A percentile compares a stretch with the other conserved stretches of the same genome.
phyloP scores from a whole-genome alignment of 441 rosid species.

The Rhodomyrtus psidioides region DNA sequence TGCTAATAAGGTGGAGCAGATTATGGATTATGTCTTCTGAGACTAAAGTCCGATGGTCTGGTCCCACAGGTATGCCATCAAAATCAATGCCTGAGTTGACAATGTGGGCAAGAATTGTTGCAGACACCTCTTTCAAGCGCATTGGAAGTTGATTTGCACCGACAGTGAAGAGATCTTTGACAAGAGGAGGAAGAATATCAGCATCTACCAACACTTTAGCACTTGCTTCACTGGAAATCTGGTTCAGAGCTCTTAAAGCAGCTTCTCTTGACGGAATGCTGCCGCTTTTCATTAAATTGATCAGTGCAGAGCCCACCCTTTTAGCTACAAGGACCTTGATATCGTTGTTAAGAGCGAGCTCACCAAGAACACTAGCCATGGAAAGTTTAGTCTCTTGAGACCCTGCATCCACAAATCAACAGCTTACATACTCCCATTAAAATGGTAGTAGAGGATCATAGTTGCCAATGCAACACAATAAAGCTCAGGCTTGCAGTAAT shows the following conservation, averaged over 20 bases:
- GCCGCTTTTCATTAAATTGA: constrained; percentile 68
- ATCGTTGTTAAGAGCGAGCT: constrained; percentile 71
- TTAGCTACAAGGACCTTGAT: constrained; percentile 76
- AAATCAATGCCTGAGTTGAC: constrained; percentile 74
- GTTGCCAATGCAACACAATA: not conserved
- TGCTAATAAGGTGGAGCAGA: constrained; percentile 79
- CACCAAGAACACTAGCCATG: constrained; percentile 88
- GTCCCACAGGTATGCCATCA: constrained; percentile 53
- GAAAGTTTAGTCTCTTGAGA: constrained; percentile 73
- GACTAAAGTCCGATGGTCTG: constrained; percentile 66
- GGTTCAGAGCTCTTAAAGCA: constrained; percentile 81
- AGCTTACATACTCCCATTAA: not conserved
- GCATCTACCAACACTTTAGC: constrained; percentile 70
- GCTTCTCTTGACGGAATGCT: constrained; percentile 68
- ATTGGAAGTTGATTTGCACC: constrained; percentile 71
- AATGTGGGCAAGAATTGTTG: constrained; percentile 88
- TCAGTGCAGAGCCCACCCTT: constrained; percentile 75
- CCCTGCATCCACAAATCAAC: constrained; percentile 40
- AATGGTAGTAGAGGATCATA: not conserved
- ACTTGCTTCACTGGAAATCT: constrained; percentile 72
- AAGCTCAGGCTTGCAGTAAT: not conserved
- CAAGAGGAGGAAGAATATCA: constrained; percentile 88
- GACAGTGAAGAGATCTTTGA: constrained; percentile 68
- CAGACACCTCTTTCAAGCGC: constrained; percentile 83
- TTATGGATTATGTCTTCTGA: constrained; percentile 79